Evolutionary conservation across 1,284 basidiomycete genomes (phyloP).

Genomic region (Macrocystidia cucumis): DNA sequence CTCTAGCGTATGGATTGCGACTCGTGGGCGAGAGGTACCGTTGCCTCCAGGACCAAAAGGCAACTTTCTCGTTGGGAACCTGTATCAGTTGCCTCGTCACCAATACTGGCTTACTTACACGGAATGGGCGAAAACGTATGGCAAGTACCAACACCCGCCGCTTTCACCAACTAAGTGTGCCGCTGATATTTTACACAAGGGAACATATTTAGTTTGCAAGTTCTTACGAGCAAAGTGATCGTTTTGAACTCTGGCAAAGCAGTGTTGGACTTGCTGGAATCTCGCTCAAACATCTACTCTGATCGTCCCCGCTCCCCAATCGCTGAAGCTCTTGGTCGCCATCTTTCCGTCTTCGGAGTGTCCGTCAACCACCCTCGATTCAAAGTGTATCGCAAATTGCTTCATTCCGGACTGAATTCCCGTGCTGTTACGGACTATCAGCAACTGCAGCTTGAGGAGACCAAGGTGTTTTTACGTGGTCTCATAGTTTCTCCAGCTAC

Average conservation of each 20-base stretch:
- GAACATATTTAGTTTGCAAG: too few relatives aligned
- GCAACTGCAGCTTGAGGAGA: slow-evolving; percentile 19
- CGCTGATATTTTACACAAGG: too few relatives aligned
- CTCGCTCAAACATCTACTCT: slow-evolving; percentile 30
- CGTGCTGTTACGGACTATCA: slow-evolving; percentile 22
- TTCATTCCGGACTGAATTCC: slow-evolving; percentile 26
- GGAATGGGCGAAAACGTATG: background rate
- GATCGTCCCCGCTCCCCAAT: slow-evolving; percentile 34
- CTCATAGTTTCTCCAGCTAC: slow-evolving; percentile 20
- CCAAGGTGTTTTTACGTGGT: slow-evolving; percentile 17
- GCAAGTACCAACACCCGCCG: background rate
- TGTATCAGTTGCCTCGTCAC: background rate
- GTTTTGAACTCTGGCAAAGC: slow-evolving; percentile 27
- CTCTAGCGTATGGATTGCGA: too few relatives aligned
- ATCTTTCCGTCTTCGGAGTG: slow-evolving; percentile 14
- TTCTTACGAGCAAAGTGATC: too few relatives aligned
- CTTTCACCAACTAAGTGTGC: too few relatives aligned
- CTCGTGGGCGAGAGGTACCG: too few relatives aligned
- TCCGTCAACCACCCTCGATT: slow-evolving; percentile 20
- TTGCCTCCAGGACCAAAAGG: slow-evolving; percentile 2
- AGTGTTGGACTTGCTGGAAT: slow-evolving; percentile 27
- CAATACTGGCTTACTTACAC: background rate
- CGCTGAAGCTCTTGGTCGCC: too few relatives aligned
- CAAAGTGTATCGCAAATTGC: slow-evolving; percentile 23
- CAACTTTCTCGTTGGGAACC: background rate